These are phyloP conservation scores for Obelidium mucronatum DNA, from an alignment of 192 early-diverging fungal genomes.

Conservation along the genomic window DNA sequence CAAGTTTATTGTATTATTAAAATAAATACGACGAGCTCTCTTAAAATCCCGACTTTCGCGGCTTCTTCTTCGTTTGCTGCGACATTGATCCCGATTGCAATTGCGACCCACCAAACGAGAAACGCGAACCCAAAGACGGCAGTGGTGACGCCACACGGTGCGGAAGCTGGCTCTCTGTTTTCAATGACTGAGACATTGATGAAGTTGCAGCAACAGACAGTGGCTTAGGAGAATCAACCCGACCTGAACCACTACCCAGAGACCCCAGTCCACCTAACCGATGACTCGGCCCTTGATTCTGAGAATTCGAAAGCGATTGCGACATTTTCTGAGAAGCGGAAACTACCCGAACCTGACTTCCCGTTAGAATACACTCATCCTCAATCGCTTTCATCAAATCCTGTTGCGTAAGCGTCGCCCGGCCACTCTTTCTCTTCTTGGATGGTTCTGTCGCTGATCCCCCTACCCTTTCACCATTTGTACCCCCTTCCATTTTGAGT, in stretches of 20 bases:
- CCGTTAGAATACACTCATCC: background rate
- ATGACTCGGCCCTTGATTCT: background rate
- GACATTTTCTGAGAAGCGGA: background rate
- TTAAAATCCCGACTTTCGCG: conserved; percentile 3
- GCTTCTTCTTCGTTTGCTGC: background rate
- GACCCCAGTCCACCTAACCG: background rate
- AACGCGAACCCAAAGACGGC: background rate
- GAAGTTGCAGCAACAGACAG: background rate
- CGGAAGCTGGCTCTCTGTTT: background rate
- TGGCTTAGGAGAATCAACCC: background rate
- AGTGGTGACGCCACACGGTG: background rate
- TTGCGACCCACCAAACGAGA: background rate
- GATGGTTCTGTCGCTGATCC: background rate
- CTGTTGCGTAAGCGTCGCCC: background rate
- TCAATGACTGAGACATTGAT: no score
- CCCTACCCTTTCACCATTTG: background rate
- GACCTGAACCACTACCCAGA: background rate
- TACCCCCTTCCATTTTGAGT: background rate
- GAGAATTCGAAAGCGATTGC: background rate
- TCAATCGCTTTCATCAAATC: background rate
- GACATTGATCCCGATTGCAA: background rate
- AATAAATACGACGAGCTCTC: no score
- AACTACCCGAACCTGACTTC: background rate
- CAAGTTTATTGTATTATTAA: no score
- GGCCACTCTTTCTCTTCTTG: background rate